phyloP scores from a whole-genome alignment of 1,284 basidiomycete species.

The Trichosporon ovoides region DNA sequence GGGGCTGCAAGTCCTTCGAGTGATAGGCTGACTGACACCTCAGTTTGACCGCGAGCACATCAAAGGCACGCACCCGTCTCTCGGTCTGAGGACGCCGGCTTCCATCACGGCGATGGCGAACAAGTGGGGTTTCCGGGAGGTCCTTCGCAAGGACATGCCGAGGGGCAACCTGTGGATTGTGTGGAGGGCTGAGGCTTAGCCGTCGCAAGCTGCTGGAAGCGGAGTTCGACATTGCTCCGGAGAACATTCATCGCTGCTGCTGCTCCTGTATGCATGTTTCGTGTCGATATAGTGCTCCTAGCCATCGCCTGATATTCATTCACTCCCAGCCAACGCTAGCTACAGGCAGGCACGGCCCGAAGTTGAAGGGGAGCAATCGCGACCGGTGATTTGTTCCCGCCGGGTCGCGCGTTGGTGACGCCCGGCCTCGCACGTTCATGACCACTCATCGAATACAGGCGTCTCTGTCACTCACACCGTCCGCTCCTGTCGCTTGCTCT shows the following conservation, averaged over 20 bases:
- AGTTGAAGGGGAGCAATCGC: not conserved
- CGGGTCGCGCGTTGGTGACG: not conserved
- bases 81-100: constrained; percentile 31
- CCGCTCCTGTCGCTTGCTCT: not conserved
- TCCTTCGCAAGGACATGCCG: constrained; percentile 29
- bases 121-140: constrained; percentile 35
- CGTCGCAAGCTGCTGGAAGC: not conserved
- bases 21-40: not conserved
- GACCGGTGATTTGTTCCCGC: constrained; percentile 8
- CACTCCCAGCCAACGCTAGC: too few relatives aligned
- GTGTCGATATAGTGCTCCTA: too few relatives aligned
- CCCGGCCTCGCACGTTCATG: constrained; percentile 10
- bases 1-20: not conserved
- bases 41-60: constrained; percentile 38
- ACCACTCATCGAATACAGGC: not conserved
- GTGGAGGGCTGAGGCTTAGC: constrained; percentile 24
- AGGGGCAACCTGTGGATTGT: constrained; percentile 42
- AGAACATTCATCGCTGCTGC: not conserved
- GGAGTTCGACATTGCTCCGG: too few relatives aligned
- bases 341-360: too few relatives aligned
- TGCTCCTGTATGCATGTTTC: too few relatives aligned
- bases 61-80: constrained; percentile 20
- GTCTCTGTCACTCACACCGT: not conserved
- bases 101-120: constrained; percentile 27
- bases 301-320: not conserved